Evolutionary conservation across 352 stramenopile genomes (phyloP), one percentile per base, ranked within the genome.

Genomic region (Phytophthora hibernalis): DNA sequence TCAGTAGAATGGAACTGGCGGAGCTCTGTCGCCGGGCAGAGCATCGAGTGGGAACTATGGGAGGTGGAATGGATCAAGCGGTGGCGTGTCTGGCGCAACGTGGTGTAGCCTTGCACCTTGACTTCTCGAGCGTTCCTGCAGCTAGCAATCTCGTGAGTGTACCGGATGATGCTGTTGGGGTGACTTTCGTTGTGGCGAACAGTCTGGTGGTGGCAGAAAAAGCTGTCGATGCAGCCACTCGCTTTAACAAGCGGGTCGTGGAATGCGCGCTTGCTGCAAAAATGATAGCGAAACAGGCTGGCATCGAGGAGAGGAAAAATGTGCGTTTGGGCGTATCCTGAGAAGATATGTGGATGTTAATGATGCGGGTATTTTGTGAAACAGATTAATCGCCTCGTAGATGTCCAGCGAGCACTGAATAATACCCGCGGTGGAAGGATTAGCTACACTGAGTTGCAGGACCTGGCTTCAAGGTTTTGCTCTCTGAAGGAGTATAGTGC

Each of bases 21-120:
- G 74, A 91, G 7, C 47, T 77, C 1, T 89, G 85, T 60, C 75
- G 81, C 13, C 51, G 49, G 26, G 75, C 82, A 3, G 89, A 97
- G 65, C 79, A 80, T 30, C 75, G 78, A 38, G 76, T 95, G 13
- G 89, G 86, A 4, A 93, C 83, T 0, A 85, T 94, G 71, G 82
- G 87, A 50, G 89, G 87, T 28, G 87, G 89, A 18, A 97, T 96
- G 89, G 89, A 97, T 62, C 89, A 97, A 56, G 74, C 87, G 1
- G 77, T 88, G 28, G 80, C 72, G 45, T 91, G 82, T 61, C 67
- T 93, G 26, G 80, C 76, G 5, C 63, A 72, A n/a, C 44, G 45
- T 21, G 78, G 87, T 12, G 59, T 68, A 9, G 87, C 87, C 15
- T 61, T 89, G 47, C 62, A 83, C 59, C 75, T 97, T n/a, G 52